phyloP scores from a whole-genome alignment of 2,329 filamentous ascomycete genomes.

The Diplocarpon rosae region DNA sequence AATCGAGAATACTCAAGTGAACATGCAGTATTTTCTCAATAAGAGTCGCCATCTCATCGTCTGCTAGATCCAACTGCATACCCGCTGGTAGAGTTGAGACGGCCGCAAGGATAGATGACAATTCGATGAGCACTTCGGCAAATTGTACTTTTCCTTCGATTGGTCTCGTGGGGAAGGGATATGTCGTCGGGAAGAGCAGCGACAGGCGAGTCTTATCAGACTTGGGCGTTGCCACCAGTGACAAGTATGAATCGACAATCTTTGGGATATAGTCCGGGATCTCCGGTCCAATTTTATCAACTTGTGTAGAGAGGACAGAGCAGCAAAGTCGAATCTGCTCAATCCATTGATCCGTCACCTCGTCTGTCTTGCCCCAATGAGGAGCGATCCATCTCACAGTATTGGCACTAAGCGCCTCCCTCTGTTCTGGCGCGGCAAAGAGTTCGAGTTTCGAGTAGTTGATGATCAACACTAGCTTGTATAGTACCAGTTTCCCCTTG shows the following conservation, averaged over 20 bases:
- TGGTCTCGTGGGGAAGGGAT: constrained; percentile 72
- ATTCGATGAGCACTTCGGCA: constrained; percentile 79
- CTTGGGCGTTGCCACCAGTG: constrained; percentile 49
- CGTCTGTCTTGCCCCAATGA: constrained; percentile 72
- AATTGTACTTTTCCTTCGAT: constrained; percentile 51
- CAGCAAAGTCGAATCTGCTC: constrained; percentile 91
- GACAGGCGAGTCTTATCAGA: constrained; percentile 59
- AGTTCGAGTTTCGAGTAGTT: constrained; percentile 77
- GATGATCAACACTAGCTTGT: constrained; percentile 85
- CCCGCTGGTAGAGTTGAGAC: constrained; percentile 64
- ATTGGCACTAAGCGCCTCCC: constrained; percentile 62
- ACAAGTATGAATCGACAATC: constrained; percentile 79
- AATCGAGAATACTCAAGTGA: constrained; percentile 78
- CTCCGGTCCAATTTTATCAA: constrained; percentile 66
- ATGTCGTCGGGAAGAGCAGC: constrained; percentile 78
- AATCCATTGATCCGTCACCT: constrained; percentile 75
- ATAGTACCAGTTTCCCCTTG: constrained; percentile 82
- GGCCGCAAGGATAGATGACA: constrained; percentile 77
- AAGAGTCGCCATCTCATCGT: constrained; percentile 63
- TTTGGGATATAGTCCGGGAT: constrained; percentile 85
- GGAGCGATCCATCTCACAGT: constrained; percentile 86
- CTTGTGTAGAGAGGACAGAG: constrained; percentile 79
- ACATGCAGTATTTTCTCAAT: constrained; percentile 72
- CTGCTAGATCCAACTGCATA: constrained; percentile 64
- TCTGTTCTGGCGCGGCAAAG: constrained; percentile 69